These are phyloP conservation scores for Chytridiales sp. DNA, from an alignment of 371 early-diverging fungal genomes.

Conservation along the genomic window DNA sequence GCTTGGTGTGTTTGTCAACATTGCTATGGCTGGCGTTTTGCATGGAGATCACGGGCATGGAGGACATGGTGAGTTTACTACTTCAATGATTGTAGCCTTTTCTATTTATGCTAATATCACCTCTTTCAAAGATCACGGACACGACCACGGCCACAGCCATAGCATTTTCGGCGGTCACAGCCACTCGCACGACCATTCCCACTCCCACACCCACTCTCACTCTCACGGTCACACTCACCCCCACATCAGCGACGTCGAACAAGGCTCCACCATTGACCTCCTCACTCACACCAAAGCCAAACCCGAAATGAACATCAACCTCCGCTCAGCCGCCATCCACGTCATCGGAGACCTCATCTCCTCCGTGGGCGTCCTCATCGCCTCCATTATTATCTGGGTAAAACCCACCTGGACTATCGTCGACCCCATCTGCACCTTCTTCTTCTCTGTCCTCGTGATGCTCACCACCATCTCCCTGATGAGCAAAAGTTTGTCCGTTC, in stretches of 20 bases:
- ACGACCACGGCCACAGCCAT: slow-evolving; percentile 45
- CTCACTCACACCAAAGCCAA: background rate
- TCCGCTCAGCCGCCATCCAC: slow-evolving; percentile 52
- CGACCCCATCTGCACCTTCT: slow-evolving; percentile 84
- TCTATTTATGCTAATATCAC: too few relatives aligned
- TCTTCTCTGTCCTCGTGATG: slow-evolving; percentile 78
- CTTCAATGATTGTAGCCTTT: too few relatives aligned
- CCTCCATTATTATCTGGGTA: slow-evolving; percentile 71
- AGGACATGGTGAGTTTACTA: too few relatives aligned
- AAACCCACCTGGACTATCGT: slow-evolving; percentile 66
- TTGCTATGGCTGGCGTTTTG: slow-evolving; percentile 51
- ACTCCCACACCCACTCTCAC: slow-evolving; percentile 21
- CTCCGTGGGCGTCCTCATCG: slow-evolving; percentile 84
- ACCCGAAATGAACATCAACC: slow-evolving; percentile 34
- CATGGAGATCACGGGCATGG: slow-evolving; percentile 46
- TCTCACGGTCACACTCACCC: slow-evolving; percentile 1
- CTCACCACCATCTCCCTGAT: slow-evolving; percentile 67
- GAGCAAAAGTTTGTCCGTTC: slow-evolving; percentile 61
- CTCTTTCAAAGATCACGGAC: slow-evolving; percentile 28
- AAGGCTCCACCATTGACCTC: background rate
- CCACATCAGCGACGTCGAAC: background rate
- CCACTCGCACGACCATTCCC: slow-evolving; percentile 32
- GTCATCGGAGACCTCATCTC: slow-evolving; percentile 84
- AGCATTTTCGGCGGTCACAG: slow-evolving; percentile 32
- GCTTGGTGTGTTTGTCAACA: slow-evolving; percentile 74